These are phyloP conservation scores for Picocystis sp. DNA, from an alignment of 163 green algal genomes.

Conservation along the genomic window DNA sequence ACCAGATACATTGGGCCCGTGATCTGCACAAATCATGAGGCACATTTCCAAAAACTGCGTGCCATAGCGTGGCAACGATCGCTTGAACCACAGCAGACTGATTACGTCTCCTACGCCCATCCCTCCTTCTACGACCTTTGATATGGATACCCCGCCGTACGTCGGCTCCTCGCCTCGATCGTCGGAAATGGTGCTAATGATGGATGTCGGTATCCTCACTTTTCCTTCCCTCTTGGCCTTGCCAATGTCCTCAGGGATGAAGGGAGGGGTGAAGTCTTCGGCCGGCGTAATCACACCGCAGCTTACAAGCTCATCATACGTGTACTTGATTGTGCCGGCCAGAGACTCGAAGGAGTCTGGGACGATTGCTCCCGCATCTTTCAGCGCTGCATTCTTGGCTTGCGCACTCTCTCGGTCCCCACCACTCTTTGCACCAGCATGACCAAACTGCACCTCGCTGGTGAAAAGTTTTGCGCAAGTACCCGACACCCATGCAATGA, in stretches of 20 bases:
- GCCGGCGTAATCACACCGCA: constrained; percentile 35
- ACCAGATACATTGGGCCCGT: constrained; percentile 72
- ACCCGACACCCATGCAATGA: constrained; percentile 83
- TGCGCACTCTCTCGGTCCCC: constrained; percentile 56
- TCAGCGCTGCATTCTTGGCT: constrained; percentile 71
- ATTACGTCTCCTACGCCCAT: constrained; percentile 69
- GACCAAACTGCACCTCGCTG: constrained; percentile 88
- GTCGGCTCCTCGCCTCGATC: constrained; percentile 79
- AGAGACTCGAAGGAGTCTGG: constrained; percentile 78
- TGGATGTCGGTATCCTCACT: constrained; percentile 70
- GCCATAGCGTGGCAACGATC: constrained; percentile 70
- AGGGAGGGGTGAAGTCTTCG: constrained; percentile 34
- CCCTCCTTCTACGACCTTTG: constrained; percentile 64
- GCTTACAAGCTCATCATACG: constrained; percentile 27
- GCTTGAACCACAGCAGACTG: constrained; percentile 83
- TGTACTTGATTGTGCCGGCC: constrained; percentile 43
- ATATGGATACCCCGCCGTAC: constrained; percentile 52
- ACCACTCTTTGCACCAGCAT: constrained; percentile 66
- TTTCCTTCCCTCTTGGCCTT: constrained; percentile 60
- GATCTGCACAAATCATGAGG: constrained; percentile 84
- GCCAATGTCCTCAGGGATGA: constrained; percentile 65
- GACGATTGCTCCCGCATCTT: constrained; percentile 65
- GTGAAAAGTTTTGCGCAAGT: constrained; percentile 89
- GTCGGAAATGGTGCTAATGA: constrained; percentile 81
- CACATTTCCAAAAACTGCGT: constrained; percentile 86